Evolutionary conservation across 2,329 filamentous ascomycete genomes (phyloP), one percentile per base, ranked within the genome.

Genomic region (Ophiocordyceps robertsii): DNA sequence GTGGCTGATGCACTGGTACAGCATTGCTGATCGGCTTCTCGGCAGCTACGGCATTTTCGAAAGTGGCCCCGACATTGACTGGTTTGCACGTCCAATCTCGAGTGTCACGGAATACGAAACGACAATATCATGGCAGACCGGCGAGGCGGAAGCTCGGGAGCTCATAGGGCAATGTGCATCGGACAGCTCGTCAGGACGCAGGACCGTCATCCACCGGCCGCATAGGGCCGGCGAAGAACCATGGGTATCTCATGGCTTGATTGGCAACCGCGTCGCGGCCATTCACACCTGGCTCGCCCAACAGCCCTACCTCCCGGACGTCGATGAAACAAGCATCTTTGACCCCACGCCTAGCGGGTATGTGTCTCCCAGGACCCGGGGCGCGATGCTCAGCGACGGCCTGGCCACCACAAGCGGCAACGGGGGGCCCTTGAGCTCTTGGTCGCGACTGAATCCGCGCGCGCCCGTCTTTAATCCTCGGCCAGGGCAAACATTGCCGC

Each of bases 1-100:
- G 3, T 60, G 58, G 60, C 45, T 62, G 16, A 19, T 52, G 39
- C 45, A 55, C 31, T 59, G 49, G 55, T 59, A 56, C 29, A 30
- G 43, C 16, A 32, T 59, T 21, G 53, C 50, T 10, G 47, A 56
- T 4, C 11, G n/a, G 6, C 46, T 61, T 13, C 55, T 58, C 35
- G 5, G 16, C 1, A 16, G n/a, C 12, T 45, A 52, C 14, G 16
- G 35, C 2, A 44, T 58, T 13, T 10, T 12, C 14, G 41, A 46
- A 13, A 27, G 8, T 3, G 14, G 48, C 4, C 58, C 58, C 9
- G 36, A 44, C 6, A 29, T 46, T 13, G 50, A 60, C 40, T 62
- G 54, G 56, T 55, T 55, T 29, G 7, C 21, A 3, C 43, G 24
- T 9, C 24, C 24, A 6, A 7, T 27, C 24, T 27, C 24, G 24